phyloP scores from a whole-genome alignment of 2,329 filamentous ascomycete genomes.

The Botryotinia convoluta region DNA sequence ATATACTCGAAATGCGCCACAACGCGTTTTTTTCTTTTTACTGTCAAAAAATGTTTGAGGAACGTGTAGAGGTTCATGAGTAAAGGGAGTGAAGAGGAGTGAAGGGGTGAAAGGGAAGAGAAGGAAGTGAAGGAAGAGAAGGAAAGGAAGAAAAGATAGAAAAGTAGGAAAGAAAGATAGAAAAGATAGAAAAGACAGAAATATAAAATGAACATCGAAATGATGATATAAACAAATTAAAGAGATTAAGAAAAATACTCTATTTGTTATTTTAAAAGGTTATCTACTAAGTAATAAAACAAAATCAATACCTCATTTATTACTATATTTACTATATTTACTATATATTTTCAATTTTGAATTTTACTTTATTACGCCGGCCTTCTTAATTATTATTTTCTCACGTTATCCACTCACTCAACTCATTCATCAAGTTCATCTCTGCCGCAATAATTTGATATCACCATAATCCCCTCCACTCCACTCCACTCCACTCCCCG shows the following conservation, averaged over 20 bases:
- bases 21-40: neutral
- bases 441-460: neutral
- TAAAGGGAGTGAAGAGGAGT: neutral
- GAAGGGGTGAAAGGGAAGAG: neutral
- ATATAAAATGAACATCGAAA: neutral
- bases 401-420: neutral
- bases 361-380: neutral
- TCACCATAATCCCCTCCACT: neutral
- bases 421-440: neutral
- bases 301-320: neutral
- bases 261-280: neutral
- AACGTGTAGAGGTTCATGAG: neutral
- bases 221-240: neutral
- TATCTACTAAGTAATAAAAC: neutral
- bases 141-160: neutral
- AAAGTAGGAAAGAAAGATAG: too few relatives aligned
- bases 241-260: neutral
- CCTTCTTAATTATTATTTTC: slow-evolving; percentile 5
- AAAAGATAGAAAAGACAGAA: neutral
- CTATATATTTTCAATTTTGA: neutral
- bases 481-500: neutral
- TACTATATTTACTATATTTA: neutral
- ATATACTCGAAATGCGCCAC: neutral
- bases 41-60: neutral
- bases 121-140: neutral